phyloP scores from a whole-genome alignment of 495 filamentous ascomycete species.

The Penicillium lagena region DNA sequence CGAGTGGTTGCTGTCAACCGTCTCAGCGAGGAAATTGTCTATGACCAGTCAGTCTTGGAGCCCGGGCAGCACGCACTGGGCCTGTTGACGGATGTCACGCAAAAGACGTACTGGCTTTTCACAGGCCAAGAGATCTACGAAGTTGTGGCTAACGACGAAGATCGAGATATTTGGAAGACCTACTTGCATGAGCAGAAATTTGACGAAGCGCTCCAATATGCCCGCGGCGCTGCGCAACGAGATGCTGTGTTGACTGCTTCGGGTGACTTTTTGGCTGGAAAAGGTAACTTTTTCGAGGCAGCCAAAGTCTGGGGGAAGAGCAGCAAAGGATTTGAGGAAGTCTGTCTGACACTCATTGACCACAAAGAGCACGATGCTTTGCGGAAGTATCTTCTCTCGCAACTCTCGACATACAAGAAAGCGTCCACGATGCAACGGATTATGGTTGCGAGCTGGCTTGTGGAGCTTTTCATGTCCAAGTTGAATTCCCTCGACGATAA shows the following conservation, averaged over 20 bases:
- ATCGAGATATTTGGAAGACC: constrained; percentile 89
- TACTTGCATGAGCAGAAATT: constrained; percentile 81
- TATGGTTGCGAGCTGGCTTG: constrained; percentile 92
- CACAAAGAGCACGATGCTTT: constrained; percentile 84
- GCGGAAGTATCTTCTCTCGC: constrained; percentile 81
- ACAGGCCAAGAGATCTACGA: constrained; percentile 87
- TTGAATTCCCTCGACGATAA: constrained; percentile 91
- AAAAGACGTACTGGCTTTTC: constrained; percentile 96
- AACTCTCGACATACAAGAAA: constrained; percentile 77
- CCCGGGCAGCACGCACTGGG: constrained; percentile 70
- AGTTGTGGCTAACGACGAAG: constrained; percentile 83
- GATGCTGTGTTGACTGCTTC: constrained; percentile 86
- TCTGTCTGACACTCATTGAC: constrained; percentile 85
- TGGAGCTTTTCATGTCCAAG: constrained; percentile 96
- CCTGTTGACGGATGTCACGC: constrained; percentile 78
- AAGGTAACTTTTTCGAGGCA: constrained; percentile 76
- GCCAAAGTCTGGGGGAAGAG: constrained; percentile 89
- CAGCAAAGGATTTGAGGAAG: constrained; percentile 94
- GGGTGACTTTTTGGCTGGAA: constrained; percentile 76
- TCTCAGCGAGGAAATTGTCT: constrained; percentile 75
- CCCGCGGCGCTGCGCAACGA: constrained; percentile 63
- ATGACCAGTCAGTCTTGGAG: constrained; percentile 81
- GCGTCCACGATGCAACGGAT: constrained; percentile 81
- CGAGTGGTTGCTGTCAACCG: constrained; percentile 78
- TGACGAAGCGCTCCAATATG: constrained; percentile 78